Percentiles rank a stretch among this genome's conserved stretches.
Conservation (phyloP, 2,329 filamentous ascomycete genomes). For the Cladosporium austrohemisphaericum region DNA sequence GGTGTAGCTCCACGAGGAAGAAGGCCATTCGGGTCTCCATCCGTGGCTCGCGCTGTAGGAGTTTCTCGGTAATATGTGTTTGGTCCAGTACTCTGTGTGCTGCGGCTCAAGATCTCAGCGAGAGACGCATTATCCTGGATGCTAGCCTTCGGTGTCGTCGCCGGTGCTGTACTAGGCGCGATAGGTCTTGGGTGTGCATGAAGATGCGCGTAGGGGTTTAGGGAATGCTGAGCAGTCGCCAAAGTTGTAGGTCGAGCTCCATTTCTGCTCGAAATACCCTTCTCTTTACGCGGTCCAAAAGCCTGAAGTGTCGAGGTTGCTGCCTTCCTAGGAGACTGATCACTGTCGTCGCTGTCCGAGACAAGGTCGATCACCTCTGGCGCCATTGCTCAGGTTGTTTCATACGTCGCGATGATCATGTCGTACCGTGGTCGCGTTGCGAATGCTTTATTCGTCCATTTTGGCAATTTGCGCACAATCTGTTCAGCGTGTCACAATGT, state of each 20-base stretch:
- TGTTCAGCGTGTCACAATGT: too few species aligned
- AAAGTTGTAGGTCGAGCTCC: not conserved
- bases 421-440: not conserved
- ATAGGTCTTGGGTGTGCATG: too few species aligned
- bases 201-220: not conserved
- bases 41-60: too few species aligned
- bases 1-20: too few species aligned
- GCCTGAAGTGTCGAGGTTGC: constrained; percentile 9
- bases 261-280: not conserved
- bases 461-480: not conserved
- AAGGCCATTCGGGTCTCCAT: too few species aligned
- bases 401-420: not conserved
- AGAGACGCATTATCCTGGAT: not conserved
- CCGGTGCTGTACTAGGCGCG: not conserved
- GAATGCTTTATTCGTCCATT: not conserved
- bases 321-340: constrained; percentile 8
- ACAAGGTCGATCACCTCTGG: constrained; percentile 12
- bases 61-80: too few species aligned
- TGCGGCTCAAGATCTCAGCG: not conserved
- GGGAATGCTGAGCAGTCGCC: too few species aligned
- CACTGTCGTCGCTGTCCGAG: constrained; percentile 14
- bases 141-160: not conserved
- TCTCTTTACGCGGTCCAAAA: constrained; percentile 18
- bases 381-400: constrained; percentile 2
- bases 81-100: not conserved